phyloP scores from a whole-genome alignment of 345 rosid species.

The Gossypium longicalyx region DNA sequence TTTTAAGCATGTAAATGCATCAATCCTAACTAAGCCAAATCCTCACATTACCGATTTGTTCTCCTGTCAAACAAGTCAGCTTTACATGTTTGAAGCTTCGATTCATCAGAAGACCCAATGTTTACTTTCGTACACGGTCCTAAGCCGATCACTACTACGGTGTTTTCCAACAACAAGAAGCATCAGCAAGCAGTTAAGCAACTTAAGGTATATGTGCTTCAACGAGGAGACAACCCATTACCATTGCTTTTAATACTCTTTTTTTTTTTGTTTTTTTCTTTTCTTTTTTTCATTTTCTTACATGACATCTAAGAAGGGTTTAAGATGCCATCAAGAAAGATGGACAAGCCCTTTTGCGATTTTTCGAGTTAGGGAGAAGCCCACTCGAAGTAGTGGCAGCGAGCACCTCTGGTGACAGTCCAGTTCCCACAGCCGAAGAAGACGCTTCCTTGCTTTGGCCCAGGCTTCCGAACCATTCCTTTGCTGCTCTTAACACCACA shows the following conservation, averaged over 20 bases:
- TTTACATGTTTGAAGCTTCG: conserved; percentile 22
- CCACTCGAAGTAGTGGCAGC: conserved; percentile 48
- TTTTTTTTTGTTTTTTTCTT: neutral
- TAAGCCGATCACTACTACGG: neutral
- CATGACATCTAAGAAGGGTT: conserved; percentile 1
- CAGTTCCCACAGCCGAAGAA: conserved; percentile 57
- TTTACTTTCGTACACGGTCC: neutral
- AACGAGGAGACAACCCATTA: conserved; percentile 18
- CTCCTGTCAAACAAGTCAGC: conserved; percentile 26
- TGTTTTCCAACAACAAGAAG: conserved; percentile 11
- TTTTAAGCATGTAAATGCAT: conserved; percentile 16
- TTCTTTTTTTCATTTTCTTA: conserved; percentile 1
- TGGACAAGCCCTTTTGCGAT: neutral
- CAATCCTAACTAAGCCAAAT: conserved; percentile 16
- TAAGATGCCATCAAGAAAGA: neutral
- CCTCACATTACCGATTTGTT: conserved; percentile 4
- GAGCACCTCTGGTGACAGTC: conserved; percentile 41
- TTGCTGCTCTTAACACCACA: conserved; percentile 50
- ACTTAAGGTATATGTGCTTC: conserved; percentile 16
- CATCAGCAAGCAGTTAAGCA: conserved; percentile 13
- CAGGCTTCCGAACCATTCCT: conserved; percentile 44
- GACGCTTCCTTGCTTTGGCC: conserved; percentile 42
- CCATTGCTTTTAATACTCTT: neutral
- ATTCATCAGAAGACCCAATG: neutral
- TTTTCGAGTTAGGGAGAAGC: conserved; percentile 24